Conservation (phyloP, 768 basidiomycete genomes). For the Lactarius psammicola region DNA sequence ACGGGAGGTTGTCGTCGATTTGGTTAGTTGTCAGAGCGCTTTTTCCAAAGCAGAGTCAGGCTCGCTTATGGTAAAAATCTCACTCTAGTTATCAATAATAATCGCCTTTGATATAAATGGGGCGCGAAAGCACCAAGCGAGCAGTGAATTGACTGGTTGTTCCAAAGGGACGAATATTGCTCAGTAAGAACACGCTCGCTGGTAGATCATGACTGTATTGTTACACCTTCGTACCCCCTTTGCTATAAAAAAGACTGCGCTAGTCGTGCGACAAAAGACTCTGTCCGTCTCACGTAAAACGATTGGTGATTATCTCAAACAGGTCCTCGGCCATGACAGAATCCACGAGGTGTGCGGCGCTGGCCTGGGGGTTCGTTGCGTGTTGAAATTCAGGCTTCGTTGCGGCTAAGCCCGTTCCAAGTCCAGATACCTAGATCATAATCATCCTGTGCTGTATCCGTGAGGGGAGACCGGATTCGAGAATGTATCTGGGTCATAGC, state of each 20-base stretch:
- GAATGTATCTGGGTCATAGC: background rate
- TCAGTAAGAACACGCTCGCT: too few relatives aligned
- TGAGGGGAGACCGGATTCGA: background rate
- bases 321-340: too few relatives aligned
- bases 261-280: background rate
- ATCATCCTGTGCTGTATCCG: background rate
- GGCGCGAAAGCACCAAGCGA: background rate
- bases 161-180: background rate
- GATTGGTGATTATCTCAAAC: too few relatives aligned
- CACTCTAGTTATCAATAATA: background rate
- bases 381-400: too few relatives aligned
- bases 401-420: background rate
- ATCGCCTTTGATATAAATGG: background rate
- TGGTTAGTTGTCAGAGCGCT: background rate
- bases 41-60: background rate
- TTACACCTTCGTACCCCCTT: background rate
- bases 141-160: background rate
- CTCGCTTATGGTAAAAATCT: background rate
- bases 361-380: too few relatives aligned
- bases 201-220: background rate
- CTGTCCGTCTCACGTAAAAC: too few relatives aligned
- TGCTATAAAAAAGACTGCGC: background rate
- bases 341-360: too few relatives aligned
- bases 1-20: background rate
- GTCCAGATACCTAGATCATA: background rate